Base-by-base conservation (phyloP, 345 rosid genomes). In the Aquilaria sinensis region DNA sequence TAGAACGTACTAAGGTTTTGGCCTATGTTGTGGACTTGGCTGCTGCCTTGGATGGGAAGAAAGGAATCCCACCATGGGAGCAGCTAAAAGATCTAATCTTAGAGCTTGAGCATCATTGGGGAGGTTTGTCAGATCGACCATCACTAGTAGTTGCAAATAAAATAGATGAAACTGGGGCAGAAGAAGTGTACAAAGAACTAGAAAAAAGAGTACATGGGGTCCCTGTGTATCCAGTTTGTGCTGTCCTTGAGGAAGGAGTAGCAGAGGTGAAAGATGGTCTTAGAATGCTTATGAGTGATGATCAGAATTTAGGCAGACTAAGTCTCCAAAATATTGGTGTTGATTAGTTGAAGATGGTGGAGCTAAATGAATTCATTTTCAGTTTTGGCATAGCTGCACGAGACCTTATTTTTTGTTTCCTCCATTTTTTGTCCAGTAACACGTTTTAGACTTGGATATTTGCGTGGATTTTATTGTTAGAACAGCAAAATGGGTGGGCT, bases 1-100 rank as follows among this genome's bases (percentile, higher is more conserved):
- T 93, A 31, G 96, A 93, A 67, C 81, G 98, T 13, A 88, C 98
- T 2, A 84, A 86, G 79, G 97, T 93, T 65, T 69, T 90, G 67
- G 98, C 96, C 8, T 93, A 88, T 59, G 95, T 93, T 31, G 81
- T 93, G 29, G 98, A 93, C 67, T 78, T 93, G 68, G 94, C 90
- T 30, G 85, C 88, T 30, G 92, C 80, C 52, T 75, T 86, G 62
- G 87, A 86, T 41, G 89, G 89, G 64, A 68, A 82, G 65, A 78
- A 67, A 72, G 98, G 97, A 62, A 70, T 80, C 30, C 80, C 85
- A 56, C 96, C 97, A 2, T 93, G 98, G 96, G 82, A 81, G 66
- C 96, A 90, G 65, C 79, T 93, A 53, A 80, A 68, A 72, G 96
- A 93, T 76, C 62, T 85, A 58, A 74, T 86, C 14, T 64, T 16